Conservation (phyloP, 805 yeast species). For the Candida krabiensis region DNA sequence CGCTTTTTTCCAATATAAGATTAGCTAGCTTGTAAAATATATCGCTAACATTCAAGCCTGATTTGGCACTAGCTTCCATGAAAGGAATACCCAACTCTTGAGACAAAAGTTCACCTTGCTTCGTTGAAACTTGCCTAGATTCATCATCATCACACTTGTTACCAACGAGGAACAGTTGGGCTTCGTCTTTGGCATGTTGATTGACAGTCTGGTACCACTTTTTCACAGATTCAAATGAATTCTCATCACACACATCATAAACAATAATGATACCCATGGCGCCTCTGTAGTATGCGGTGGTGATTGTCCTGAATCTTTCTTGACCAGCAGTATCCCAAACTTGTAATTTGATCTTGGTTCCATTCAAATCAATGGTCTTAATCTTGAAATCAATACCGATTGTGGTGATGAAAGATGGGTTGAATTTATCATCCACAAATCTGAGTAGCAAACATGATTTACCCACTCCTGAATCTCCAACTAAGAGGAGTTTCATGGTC, state of each 20-base stretch:
- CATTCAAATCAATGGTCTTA: constrained; percentile 91
- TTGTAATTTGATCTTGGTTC: constrained; percentile 89
- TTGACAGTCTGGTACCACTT: constrained; percentile 95
- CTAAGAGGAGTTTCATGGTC: constrained; percentile 87
- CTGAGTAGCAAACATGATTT: constrained; percentile 87
- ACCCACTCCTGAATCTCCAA: constrained; percentile 91
- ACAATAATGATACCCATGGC: constrained; percentile 86
- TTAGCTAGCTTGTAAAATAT: constrained; percentile 88
- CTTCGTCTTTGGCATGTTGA: constrained; percentile 96
- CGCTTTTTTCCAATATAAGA: constrained; percentile 78
- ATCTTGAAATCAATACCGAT: constrained; percentile 98
- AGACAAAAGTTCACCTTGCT: constrained; percentile 90
- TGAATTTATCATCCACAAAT: constrained; percentile 94
- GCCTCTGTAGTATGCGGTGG: constrained; percentile 89
- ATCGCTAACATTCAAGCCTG: constrained; percentile 87
- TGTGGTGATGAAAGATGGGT: constrained; percentile 94
- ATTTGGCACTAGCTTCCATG: constrained; percentile 95
- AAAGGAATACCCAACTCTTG: constrained; percentile 85
- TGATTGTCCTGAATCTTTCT: constrained; percentile 91
- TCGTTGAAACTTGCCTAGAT: constrained; percentile 80
- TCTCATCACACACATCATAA: constrained; percentile 83
- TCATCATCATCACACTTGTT: constrained; percentile 92
- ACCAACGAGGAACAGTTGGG: constrained; percentile 91
- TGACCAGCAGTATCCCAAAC: constrained; percentile 99
- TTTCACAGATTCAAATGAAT: constrained; percentile 88